Percentiles rank a stretch among this genome's conserved stretches.
phyloP scores from a whole-genome alignment of 345 rosid species.

The Eutrema heterophyllum region DNA sequence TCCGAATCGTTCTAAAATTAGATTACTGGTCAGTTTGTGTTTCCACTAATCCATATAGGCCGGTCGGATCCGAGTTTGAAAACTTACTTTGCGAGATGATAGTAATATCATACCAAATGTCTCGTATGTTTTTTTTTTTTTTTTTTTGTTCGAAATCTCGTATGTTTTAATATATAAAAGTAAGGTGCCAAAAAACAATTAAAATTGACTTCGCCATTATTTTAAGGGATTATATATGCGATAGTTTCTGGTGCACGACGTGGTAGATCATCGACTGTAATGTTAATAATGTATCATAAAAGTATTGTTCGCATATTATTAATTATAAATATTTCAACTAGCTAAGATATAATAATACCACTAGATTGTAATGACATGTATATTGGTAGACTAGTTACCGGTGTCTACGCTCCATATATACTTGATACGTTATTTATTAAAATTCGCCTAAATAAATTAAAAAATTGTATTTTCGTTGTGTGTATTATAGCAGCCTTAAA shows the following conservation, averaged over 20 bases:
- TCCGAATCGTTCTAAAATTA: too few relatives aligned
- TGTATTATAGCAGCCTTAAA: neutral
- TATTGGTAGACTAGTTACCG: neutral
- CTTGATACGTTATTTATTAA: neutral
- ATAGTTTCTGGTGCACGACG: constrained; percentile 20
- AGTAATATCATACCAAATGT: neutral
- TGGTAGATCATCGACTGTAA: constrained; percentile 13
- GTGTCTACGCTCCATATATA: neutral
- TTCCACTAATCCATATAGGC: neutral
- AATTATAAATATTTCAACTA: constrained; percentile 1
- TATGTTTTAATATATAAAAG: neutral
- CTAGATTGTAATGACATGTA: neutral
- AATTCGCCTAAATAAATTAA: neutral
- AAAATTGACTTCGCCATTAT: constrained; percentile 9
- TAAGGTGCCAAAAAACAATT: neutral
- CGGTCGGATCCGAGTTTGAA: neutral
- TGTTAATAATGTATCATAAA: constrained; percentile 2
- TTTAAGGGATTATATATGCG: constrained; percentile 4
- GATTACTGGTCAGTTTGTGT: neutral
- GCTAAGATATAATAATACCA: constrained; percentile 11
- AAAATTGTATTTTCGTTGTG: neutral
- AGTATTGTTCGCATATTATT: neutral
- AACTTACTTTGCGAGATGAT: neutral
- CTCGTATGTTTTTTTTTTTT: neutral
- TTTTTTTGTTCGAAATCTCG: too few relatives aligned